Base-by-base conservation (phyloP, 352 stramenopile species). In the Phytophthora tentaculata region DNA sequence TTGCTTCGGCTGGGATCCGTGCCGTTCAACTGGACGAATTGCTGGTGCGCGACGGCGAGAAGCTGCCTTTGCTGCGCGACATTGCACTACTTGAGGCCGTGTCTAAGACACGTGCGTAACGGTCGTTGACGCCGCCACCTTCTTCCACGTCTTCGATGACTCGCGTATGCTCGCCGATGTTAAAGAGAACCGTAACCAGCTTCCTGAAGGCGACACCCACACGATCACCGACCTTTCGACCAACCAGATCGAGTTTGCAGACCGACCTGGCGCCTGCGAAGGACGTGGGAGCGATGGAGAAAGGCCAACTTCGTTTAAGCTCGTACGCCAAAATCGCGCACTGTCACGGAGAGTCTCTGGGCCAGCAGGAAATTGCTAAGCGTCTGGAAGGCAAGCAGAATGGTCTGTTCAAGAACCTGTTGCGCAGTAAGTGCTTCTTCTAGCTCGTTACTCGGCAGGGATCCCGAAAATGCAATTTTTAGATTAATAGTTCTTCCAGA, bases 211-310 rank as follows among this genome's bases (percentile, higher is more conserved):
- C 71, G 70, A 88, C 76, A 63, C 76, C 0, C 76, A 78, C 50
- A 97, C 68, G 0, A 67, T 89, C 26, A 89, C 80, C 0, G 76
- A 87, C 17, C 71, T 98, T 8, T 64, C 98, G 20, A 79, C 96
- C 29, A 92, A 97, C 51, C 95, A 98, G 74, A 86, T 98, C 53
- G 96, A 98, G 73, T 98, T 99, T 69, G 92, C 96, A 1, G 96
- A 89, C 70, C 0, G 95, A 98, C 64, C 65, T 96, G 13, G 79
- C 97, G 12, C 28, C 66, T 9, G 19, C 79, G 0, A 55, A 75
- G 35, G 76, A 86, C 20, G 52, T 84, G 8, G 75, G 91, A 8
- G 80, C 89, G 3, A 86, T 85, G 32, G 89, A 96, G 19, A 85
- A 83, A 61, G 66, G 98, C 2, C 64, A 98, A 5, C 75, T 76